phyloP scores from a whole-genome alignment of 2,329 filamentous ascomycete species.

The Clarireedia hainanense region DNA sequence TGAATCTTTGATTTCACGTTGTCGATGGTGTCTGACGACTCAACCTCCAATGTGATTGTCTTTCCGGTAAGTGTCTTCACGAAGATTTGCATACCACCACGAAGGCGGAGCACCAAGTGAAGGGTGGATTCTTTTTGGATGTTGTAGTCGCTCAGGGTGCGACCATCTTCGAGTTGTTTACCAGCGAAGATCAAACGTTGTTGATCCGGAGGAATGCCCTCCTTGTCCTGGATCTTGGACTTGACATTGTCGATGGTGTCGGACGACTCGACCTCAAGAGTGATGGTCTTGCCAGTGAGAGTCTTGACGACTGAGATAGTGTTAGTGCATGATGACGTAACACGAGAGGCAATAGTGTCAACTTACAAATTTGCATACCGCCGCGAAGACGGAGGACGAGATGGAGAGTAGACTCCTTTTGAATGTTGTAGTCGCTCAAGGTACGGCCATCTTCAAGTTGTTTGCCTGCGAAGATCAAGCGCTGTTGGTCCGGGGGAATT shows the following conservation, averaged over 20 bases:
- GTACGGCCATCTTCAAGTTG: too few relatives aligned
- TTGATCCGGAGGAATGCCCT: too few relatives aligned
- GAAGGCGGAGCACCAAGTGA: constrained; percentile 71
- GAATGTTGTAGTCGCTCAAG: constrained; percentile 74
- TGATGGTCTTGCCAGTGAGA: constrained; percentile 40
- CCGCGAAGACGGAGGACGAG: constrained; percentile 74
- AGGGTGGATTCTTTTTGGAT: constrained; percentile 88
- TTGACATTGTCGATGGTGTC: too few relatives aligned
- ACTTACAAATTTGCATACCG: constrained; percentile 61
- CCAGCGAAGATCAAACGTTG: too few relatives aligned
- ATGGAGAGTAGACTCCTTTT: constrained; percentile 81
- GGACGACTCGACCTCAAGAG: too few relatives aligned
- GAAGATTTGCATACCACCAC: constrained; percentile 73
- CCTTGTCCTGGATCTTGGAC: too few relatives aligned
- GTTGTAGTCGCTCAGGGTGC: constrained; percentile 60
- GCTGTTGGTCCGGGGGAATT: too few relatives aligned
- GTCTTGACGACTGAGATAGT: constrained; percentile 52
- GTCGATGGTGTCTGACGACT: constrained; percentile 61
- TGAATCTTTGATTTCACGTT: constrained; percentile 68
- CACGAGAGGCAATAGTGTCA: constrained; percentile 40
- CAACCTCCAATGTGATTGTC: constrained; percentile 62
- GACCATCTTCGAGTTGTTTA: too few relatives aligned
- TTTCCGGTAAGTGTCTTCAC: constrained; percentile 65
- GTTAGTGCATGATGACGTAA: constrained; percentile 43
- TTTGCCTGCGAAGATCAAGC: too few relatives aligned